These are phyloP conservation scores for Porphyrellus cyaneotinctus DNA, from an alignment of 768 basidiomycete species.

Conservation along the genomic window DNA sequence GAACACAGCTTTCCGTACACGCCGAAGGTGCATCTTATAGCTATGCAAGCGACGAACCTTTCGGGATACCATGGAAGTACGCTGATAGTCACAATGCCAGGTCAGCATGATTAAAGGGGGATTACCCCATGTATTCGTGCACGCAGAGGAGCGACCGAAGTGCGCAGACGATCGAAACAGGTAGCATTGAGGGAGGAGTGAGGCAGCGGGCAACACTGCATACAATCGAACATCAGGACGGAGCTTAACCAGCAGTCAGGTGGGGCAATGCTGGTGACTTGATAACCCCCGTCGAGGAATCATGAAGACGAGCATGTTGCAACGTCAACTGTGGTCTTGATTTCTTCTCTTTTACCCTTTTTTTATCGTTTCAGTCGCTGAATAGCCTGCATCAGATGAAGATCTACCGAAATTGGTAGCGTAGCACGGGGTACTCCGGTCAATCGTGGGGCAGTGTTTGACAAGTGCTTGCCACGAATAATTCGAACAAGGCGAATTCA, in stretches of 20 bases:
- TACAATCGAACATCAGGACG: conserved; percentile 16
- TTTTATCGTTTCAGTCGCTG: conserved; percentile 11
- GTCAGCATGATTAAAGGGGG: conserved; percentile 1
- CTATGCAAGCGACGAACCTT: conserved; percentile 19
- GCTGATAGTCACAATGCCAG: conserved; percentile 3
- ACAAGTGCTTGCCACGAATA: conserved; percentile 17
- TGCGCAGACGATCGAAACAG: conserved; percentile 15
- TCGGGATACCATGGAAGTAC: conserved; percentile 7
- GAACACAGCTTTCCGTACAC: conserved; percentile 9
- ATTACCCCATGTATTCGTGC: conserved; percentile 10
- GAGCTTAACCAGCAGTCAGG: conserved; percentile 24
- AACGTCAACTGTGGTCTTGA: conserved; percentile 1
- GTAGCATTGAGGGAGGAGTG: conserved; percentile 12
- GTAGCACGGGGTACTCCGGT: conserved; percentile 7
- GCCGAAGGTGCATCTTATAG: conserved; percentile 23
- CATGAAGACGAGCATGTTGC: conserved; percentile 11
- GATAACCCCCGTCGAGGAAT: conserved; percentile 8
- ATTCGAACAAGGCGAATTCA: conserved; percentile 13
- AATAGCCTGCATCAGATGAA: conserved; percentile 11
- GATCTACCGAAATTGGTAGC: conserved; percentile 7
- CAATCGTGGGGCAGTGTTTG: conserved; percentile 22
- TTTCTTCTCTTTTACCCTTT: too few species aligned
- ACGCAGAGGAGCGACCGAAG: conserved; percentile 5
- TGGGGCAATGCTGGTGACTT: conserved; percentile 8
- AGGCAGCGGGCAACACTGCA: conserved; percentile 21